Evolutionary conservation across 2,329 filamentous ascomycete species (phyloP).

Genomic region (Xylariaceae sp.): DNA sequence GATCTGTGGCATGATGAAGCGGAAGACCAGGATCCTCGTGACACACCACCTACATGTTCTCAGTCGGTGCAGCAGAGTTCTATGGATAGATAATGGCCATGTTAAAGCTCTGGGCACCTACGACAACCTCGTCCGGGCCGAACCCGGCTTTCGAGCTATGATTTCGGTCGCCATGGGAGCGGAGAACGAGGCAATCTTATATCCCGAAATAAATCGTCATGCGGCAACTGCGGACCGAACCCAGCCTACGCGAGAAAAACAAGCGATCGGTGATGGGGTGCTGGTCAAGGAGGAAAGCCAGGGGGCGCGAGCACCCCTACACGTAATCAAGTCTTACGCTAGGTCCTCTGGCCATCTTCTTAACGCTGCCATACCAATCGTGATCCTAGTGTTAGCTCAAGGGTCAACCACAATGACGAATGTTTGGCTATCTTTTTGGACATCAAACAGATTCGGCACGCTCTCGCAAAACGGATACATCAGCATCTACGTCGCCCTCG

Average conservation of each 20-base stretch:
- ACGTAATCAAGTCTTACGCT: background rate
- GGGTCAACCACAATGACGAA: conserved; percentile 64
- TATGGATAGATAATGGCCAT: conserved; percentile 66
- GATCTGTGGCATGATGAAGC: conserved; percentile 75
- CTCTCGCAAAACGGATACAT: conserved; percentile 58
- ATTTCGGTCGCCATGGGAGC: conserved; percentile 60
- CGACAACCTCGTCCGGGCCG: conserved; percentile 62
- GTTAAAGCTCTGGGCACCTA: conserved; percentile 67
- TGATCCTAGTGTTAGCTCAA: conserved; percentile 50
- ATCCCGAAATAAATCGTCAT: too few relatives aligned
- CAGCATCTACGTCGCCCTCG: conserved; percentile 62
- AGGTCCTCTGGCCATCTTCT: conserved; percentile 1
- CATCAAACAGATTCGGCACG: conserved; percentile 58
- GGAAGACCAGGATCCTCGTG: conserved; percentile 82
- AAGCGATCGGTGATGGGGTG: background rate
- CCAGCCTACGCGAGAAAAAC: background rate
- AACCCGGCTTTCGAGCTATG: conserved; percentile 51
- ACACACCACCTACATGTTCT: conserved; percentile 75
- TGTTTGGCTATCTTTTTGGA: conserved; percentile 71
- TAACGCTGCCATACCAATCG: conserved; percentile 51
- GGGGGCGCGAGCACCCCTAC: background rate
- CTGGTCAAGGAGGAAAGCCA: background rate
- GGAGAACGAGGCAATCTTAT: conserved; percentile 35
- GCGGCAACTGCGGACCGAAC: background rate
- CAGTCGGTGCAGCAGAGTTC: conserved; percentile 66